Evolutionary conservation across 1,284 basidiomycete species (phyloP), one percentile per base, ranked within the genome.

Genomic region (Volvariella volvacea): DNA sequence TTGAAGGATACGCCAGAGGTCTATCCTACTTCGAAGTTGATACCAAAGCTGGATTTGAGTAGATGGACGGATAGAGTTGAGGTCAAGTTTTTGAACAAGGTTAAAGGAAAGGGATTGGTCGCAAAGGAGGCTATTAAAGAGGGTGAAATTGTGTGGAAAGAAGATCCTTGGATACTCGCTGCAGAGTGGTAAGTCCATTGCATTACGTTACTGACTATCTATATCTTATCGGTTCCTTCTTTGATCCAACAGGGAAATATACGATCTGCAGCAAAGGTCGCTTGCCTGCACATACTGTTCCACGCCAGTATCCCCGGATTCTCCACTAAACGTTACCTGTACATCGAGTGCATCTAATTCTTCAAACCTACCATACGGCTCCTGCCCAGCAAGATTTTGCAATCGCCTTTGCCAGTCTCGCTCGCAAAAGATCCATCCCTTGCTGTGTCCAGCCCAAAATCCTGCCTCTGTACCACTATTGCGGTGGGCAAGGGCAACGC

Each of bases 91-190:
- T 92, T 91, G 56, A 71, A 80, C 41, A 68, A 73, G 43, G 66
- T 71, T 48, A 91, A 86, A 56, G 91, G 91, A 7, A 93, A 94
- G 55, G 92, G 92, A 0, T 67, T 94, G 22, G 76, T 93, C 1
- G 87, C 88, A 1, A 76, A 65, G 20, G 73, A 78, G 43, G 67
- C 73, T 39, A 83, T 93, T 46, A 62, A 66, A 9, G 73, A 80
- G 53, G 88, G 85, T 0, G 87, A 92, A 50, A 66, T 79, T 7
- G 57, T 94, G 3, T 94, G 91, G 86, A 84, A 81, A 48, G 91
- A 94, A 58, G 82, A 86, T 55, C 83, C 82, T 0, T 87, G 82
- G 55, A 60, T 83, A 39, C 61, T 86, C 15, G 80, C 83, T 16
- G 78, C 85, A 12, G 82, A 86, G 64, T 84, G 80, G 83, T 83